Evolutionary conservation across 208 protist species (phyloP).

Genomic region (Acanthamoeba culbertsoni): DNA sequence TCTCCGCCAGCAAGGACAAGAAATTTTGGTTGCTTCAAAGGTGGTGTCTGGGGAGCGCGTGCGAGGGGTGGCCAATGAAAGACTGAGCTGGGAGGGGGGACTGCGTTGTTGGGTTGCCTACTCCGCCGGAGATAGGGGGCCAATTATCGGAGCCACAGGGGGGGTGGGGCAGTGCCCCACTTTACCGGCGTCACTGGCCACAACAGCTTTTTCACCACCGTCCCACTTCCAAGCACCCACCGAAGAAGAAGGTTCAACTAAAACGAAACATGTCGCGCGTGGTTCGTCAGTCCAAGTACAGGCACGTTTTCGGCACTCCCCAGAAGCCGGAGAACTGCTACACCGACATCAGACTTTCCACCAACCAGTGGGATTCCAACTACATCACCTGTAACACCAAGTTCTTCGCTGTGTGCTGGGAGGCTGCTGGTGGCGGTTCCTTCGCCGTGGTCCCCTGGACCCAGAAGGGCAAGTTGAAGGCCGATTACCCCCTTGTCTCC

Average conservation of each 20-base stretch:
- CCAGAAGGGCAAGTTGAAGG: conserved; percentile 61
- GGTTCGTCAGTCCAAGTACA: conserved; percentile 80
- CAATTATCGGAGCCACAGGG: background rate
- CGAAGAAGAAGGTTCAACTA: background rate
- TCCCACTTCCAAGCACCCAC: background rate
- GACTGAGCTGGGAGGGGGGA: background rate
- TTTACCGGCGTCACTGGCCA: background rate
- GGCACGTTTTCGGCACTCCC: conserved; percentile 81
- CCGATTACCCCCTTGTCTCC: conserved; percentile 75
- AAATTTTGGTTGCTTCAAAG: background rate
- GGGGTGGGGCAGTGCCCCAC: background rate
- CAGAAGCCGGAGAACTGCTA: conserved; percentile 79
- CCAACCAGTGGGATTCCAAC: conserved; percentile 81
- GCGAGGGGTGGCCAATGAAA: background rate
- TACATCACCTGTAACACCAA: conserved; percentile 79
- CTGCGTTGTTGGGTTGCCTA: background rate
- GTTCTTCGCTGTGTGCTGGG: conserved; percentile 81
- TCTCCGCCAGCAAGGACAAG: background rate
- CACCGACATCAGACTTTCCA: conserved; percentile 74
- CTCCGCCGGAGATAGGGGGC: no score
- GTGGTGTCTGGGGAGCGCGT: background rate
- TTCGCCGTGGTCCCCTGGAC: conserved; percentile 77
- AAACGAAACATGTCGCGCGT: background rate
- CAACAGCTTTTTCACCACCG: background rate
- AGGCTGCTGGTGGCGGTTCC: conserved; percentile 82